A percentile compares a stretch with the other conserved stretches of the same genome.
Conservation (phyloP, 116 monocot species). For the Phalaenopsis hybrid region DNA sequence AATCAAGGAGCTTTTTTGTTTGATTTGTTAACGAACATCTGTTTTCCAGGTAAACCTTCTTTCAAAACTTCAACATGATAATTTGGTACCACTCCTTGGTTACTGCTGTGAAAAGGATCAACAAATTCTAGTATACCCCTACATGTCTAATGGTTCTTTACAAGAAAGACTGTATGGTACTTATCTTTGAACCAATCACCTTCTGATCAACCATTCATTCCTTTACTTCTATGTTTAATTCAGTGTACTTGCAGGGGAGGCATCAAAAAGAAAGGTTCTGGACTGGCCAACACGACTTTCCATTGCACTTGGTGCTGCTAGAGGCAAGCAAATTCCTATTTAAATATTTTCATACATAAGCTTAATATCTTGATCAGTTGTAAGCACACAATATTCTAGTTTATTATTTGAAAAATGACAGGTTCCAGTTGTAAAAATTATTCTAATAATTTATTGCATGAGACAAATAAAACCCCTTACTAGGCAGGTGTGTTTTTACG, state of each 20-base stretch:
- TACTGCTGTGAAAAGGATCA: conserved; percentile 67
- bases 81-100: conserved; percentile 63
- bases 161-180: conserved; percentile 65
- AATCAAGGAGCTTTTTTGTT: background rate
- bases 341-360: background rate
- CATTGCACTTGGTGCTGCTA: conserved; percentile 54
- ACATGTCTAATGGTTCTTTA: conserved; percentile 66
- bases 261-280: conserved; percentile 54
- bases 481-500: too few species aligned
- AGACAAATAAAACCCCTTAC: too few species aligned
- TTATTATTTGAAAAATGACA: background rate
- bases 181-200: background rate
- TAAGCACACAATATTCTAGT: background rate
- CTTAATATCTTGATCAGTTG: background rate
- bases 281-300: conserved; percentile 65
- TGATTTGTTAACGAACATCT: background rate
- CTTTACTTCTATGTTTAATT: conserved; percentile 2
- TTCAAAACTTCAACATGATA: conserved; percentile 47
- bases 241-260: conserved; percentile 29
- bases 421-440: background rate
- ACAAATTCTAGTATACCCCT: conserved; percentile 60
- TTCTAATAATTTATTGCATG: background rate
- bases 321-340: conserved; percentile 27
- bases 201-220: background rate
- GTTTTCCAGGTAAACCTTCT: conserved; percentile 43